Evolutionary conservation across 495 filamentous ascomycete species (phyloP).

Genomic region (Aspergillus coremiiformis): DNA sequence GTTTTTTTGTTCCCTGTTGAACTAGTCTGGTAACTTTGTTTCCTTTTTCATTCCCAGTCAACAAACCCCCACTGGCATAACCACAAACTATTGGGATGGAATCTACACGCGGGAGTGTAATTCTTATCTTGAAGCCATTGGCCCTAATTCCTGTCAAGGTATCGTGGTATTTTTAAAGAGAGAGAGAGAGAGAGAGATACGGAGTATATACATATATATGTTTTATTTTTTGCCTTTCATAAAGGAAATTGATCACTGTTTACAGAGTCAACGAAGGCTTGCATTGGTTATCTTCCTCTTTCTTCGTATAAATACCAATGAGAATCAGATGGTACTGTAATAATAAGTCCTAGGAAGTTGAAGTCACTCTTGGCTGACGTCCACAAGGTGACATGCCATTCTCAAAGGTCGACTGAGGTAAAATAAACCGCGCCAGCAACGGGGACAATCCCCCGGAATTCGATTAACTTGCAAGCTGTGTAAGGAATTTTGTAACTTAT

Average conservation of each 20-base stretch:
- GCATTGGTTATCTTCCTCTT: too few species aligned
- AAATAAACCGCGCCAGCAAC: constrained; percentile 13
- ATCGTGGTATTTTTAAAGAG: too few species aligned
- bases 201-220: too few species aligned
- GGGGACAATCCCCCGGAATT: constrained; percentile 36
- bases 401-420: not conserved
- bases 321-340: too few species aligned
- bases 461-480: constrained; percentile 2
- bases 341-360: not conserved
- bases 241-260: not conserved
- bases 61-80: not conserved
- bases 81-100: not conserved
- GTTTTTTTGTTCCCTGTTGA: not conserved
- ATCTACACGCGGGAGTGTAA: not conserved
- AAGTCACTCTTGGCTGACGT: constrained; percentile 27
- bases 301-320: too few species aligned
- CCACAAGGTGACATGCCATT: constrained; percentile 2
- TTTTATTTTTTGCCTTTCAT: too few species aligned
- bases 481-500: not conserved
- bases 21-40: too few species aligned
- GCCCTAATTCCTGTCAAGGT: not conserved
- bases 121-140: not conserved
- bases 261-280: too few species aligned
- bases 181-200: not conserved
- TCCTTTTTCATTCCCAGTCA: not conserved